Evolutionary conservation across 345 rosid genomes (phyloP).

Genomic region (Bruguiera gymnorhiza): DNA sequence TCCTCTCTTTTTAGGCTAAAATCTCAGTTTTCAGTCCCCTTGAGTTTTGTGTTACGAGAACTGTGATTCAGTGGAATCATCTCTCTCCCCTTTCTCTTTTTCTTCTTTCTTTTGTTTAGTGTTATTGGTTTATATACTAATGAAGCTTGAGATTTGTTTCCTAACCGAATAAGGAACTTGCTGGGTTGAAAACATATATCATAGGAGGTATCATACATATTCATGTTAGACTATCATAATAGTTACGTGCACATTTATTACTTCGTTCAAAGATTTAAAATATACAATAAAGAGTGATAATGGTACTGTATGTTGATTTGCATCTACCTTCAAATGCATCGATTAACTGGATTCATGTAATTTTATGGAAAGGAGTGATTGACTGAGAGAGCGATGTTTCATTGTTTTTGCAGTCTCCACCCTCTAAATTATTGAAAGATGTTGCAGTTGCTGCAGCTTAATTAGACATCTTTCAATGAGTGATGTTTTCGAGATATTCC

Average conservation of each 20-base stretch:
- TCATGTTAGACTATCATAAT: no score
- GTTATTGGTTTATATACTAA: constrained; percentile 21
- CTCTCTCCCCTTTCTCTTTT: constrained; percentile 1
- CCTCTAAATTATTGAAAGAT: constrained; percentile 19
- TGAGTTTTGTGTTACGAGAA: constrained; percentile 22
- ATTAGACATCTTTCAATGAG: constrained; percentile 14
- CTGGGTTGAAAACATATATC: constrained; percentile 11
- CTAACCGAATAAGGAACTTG: constrained; percentile 27
- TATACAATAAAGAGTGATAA: no score
- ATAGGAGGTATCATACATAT: no score
- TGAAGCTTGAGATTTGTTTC: constrained; percentile 31
- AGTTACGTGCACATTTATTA: no score
- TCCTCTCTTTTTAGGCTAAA: constrained; percentile 12
- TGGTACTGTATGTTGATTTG: no score
- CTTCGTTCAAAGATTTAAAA: no score
- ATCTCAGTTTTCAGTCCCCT: constrained; percentile 18
- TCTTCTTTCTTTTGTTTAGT: not conserved
- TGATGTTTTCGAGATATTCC: constrained; percentile 50
- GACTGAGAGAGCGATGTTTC: constrained; percentile 37
- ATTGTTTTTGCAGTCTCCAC: constrained; percentile 22
- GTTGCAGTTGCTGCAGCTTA: constrained; percentile 2
- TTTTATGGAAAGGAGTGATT: constrained; percentile 15
- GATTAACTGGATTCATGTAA: no score
- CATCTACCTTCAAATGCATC: no score
- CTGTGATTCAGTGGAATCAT: constrained; percentile 22